Conservation (phyloP, 169 alveolate species). For the Plasmodium inui region DNA sequence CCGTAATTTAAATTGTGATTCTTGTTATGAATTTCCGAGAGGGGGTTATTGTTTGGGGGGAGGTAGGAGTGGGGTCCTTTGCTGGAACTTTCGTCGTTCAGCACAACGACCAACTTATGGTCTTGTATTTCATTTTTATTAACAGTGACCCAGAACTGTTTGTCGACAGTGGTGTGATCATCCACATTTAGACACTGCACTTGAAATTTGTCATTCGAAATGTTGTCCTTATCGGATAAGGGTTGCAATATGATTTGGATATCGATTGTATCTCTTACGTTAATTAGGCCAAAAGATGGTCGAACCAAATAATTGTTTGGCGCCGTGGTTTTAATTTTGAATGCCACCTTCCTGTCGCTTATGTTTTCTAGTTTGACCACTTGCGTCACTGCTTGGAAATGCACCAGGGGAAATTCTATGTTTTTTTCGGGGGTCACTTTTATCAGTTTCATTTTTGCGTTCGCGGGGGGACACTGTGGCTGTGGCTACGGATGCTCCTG, state of each 20-base stretch:
- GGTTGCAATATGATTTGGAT: constrained; percentile 91
- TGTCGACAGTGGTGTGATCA: constrained; percentile 85
- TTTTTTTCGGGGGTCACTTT: constrained; percentile 88
- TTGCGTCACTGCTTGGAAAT: constrained; percentile 88
- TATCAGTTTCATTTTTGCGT: constrained; percentile 78
- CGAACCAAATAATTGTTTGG: constrained; percentile 90
- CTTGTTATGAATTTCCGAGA: constrained; percentile 80
- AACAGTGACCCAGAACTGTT: constrained; percentile 88
- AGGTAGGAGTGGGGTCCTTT: constrained; percentile 80
- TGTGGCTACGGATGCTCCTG: neutral
- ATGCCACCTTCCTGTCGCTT: constrained; percentile 87
- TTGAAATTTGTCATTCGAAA: constrained; percentile 87
- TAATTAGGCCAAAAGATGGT: constrained; percentile 89
- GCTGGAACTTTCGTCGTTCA: constrained; percentile 83
- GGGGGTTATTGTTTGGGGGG: constrained; percentile 82
- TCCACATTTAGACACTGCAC: constrained; percentile 85
- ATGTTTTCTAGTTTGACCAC: constrained; percentile 87
- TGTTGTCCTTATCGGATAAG: constrained; percentile 86
- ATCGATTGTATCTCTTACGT: constrained; percentile 85
- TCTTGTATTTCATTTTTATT: constrained; percentile 86
- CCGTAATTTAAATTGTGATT: constrained; percentile 83
- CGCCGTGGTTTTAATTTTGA: constrained; percentile 90
- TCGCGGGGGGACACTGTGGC: neutral
- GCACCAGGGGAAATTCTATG: constrained; percentile 90
- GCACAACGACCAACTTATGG: constrained; percentile 88